A percentile compares a stretch with the other conserved stretches of the same genome.
phyloP scores from a whole-genome alignment of 1,139 yeast species.

The Suhomyces chickasaworum region DNA sequence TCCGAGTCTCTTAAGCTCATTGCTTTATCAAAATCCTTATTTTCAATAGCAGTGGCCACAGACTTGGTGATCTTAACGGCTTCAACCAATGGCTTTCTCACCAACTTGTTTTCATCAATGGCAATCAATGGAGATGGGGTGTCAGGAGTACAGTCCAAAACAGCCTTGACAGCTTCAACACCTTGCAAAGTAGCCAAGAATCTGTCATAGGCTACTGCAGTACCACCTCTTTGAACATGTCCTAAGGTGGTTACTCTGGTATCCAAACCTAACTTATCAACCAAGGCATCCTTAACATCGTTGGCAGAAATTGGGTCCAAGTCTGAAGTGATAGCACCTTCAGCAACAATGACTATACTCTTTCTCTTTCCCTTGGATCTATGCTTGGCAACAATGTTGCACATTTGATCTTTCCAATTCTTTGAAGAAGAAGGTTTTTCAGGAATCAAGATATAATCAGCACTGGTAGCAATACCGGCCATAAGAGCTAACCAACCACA shows the following conservation, averaged over 20 bases:
- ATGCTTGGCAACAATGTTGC: conserved; percentile 69
- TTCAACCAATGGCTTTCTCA: conserved; percentile 80
- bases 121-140: conserved; percentile 97
- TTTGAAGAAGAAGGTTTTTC: conserved; percentile 69
- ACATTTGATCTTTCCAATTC: conserved; percentile 77
- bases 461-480: conserved; percentile 96
- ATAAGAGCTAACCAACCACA: conserved; percentile 98
- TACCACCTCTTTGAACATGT: conserved; percentile 98
- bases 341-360: conserved; percentile 94
- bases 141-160: conserved; percentile 81
- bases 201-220: conserved; percentile 94
- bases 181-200: conserved; percentile 93
- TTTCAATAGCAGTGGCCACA: conserved; percentile 82
- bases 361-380: conserved; percentile 87
- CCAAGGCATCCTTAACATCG: conserved; percentile 78
- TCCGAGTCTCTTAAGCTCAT: conserved; percentile 85
- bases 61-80: conserved; percentile 84
- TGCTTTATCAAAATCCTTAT: conserved; percentile 80
- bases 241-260: conserved; percentile 95
- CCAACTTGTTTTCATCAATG: conserved; percentile 81
- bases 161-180: conserved; percentile 95
- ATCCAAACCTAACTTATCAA: conserved; percentile 74
- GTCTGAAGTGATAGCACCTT: conserved; percentile 89
- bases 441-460: conserved; percentile 91
- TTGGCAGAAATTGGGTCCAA: conserved; percentile 78